Conservation (phyloP, 495 filamentous ascomycete genomes). For the Bacidia gigantensis region DNA sequence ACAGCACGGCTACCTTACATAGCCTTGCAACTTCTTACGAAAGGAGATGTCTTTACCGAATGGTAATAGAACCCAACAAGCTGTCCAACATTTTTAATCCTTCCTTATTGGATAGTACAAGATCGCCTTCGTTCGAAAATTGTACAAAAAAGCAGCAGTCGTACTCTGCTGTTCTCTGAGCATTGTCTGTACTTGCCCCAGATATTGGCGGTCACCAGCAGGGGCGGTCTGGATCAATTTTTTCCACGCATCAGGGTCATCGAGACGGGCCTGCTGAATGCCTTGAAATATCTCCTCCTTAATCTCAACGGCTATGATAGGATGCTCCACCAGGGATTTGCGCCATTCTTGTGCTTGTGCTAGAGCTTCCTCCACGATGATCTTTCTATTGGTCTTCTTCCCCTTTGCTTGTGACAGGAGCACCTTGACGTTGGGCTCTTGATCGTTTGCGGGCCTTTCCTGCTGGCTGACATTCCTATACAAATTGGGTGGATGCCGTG, state of each 20-base stretch:
- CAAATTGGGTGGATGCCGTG: constrained; percentile 31
- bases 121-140: constrained; percentile 61
- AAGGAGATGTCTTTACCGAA: too few species aligned
- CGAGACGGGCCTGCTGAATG: constrained; percentile 59
- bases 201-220: constrained; percentile 67
- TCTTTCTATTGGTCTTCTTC: constrained; percentile 79
- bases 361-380: constrained; percentile 73
- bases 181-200: constrained; percentile 74
- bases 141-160: constrained; percentile 66
- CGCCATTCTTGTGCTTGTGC: constrained; percentile 46
- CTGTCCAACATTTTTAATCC: constrained; percentile 15
- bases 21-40: too few species aligned
- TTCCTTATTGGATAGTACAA: constrained; percentile 54
- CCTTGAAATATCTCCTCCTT: constrained; percentile 73
- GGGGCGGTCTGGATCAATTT: constrained; percentile 64
- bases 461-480: constrained; percentile 27
- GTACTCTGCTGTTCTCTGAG: constrained; percentile 43
- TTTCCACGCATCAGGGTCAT: constrained; percentile 78
- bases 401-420: constrained; percentile 64
- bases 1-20: not conserved
- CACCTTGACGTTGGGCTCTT: constrained; percentile 65
- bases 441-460: constrained; percentile 30
- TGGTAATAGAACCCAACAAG: not conserved
- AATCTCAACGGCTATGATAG: constrained; percentile 78
- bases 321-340: constrained; percentile 53